Percentiles rank a stretch among this genome's conserved stretches.
Conservation (phyloP, 1,284 basidiomycete genomes). For the Ganoderma meredithae region DNA sequence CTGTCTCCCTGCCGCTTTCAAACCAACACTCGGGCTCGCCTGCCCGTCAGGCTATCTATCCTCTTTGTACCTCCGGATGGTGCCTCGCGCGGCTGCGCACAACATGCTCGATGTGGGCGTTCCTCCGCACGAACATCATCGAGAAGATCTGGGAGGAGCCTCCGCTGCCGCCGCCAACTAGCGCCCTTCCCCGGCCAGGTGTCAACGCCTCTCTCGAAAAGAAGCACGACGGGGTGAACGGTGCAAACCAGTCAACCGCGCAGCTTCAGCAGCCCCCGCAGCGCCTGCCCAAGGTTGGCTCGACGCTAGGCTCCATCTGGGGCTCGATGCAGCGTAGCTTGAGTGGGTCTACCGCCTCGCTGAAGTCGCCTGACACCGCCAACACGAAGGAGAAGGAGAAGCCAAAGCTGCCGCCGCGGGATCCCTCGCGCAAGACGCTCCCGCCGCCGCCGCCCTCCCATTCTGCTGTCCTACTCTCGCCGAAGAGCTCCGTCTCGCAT, state of each 20-base stretch:
- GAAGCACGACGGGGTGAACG: conserved; percentile 19
- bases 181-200: conserved; percentile 27
- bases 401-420: conserved; percentile 34
- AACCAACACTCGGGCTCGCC: conserved; percentile 36
- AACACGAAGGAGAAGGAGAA: conserved; percentile 23
- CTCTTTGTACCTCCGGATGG: conserved; percentile 80
- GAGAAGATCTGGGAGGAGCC: conserved; percentile 87
- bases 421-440: conserved; percentile 35
- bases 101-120: conserved; percentile 94
- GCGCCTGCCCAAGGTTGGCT: conserved; percentile 41
- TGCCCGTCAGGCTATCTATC: conserved; percentile 53
- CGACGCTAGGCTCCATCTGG: conserved; percentile 42
- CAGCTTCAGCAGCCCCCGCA: conserved; percentile 34
- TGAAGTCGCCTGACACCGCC: conserved; percentile 16
- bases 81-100: conserved; percentile 81
- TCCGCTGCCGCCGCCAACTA: conserved; percentile 46
- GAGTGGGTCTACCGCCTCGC: conserved; percentile 34
- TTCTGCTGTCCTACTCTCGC: conserved; percentile 39
- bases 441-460: conserved; percentile 50
- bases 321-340: conserved; percentile 43
- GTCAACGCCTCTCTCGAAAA: conserved; percentile 31
- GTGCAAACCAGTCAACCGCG: conserved; percentile 32
- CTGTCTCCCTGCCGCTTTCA: conserved; percentile 38
- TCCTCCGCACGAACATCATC: conserved; percentile 82
- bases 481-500: conserved; percentile 17